Evolutionary conservation across 306 rosid genomes (phyloP).

Genomic region (Trifolium pratense): DNA sequence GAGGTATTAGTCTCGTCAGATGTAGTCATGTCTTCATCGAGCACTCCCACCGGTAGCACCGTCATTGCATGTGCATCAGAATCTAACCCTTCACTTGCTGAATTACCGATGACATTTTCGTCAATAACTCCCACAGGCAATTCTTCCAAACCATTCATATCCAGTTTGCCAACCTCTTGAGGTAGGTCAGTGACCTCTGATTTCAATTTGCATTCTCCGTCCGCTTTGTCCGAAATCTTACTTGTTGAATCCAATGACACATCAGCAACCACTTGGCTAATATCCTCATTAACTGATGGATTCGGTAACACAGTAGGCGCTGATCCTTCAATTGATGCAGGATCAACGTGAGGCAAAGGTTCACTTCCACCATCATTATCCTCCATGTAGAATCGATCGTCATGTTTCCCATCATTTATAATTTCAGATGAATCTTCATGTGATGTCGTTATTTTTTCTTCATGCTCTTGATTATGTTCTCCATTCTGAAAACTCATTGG

Average conservation of each 20-base stretch:
- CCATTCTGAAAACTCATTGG: background rate
- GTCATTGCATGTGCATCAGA: background rate
- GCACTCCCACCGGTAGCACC: slow-evolving; percentile 26
- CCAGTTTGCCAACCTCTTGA: background rate
- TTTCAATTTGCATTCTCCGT: slow-evolving; percentile 6
- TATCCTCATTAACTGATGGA: background rate
- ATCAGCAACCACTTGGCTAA: background rate
- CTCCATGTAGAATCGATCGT: background rate
- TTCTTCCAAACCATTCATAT: slow-evolving; percentile 28
- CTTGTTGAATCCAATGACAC: background rate
- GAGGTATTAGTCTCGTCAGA: background rate
- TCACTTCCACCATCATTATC: background rate
- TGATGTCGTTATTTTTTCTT: slow-evolving; percentile 17
- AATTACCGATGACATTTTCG: background rate
- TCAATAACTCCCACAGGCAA: slow-evolving; percentile 35
- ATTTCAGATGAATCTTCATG: slow-evolving; percentile 27
- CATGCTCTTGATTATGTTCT: slow-evolving; percentile 29
- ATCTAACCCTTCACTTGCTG: background rate
- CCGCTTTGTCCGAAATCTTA: background rate
- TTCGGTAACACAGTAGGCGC: background rate
- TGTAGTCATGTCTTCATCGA: slow-evolving; percentile 11
- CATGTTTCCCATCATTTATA: background rate
- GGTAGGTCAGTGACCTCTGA: background rate
- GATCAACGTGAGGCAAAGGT: background rate
- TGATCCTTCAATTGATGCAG: background rate